Percentiles rank a stretch among this genome's conserved stretches.
phyloP scores from a whole-genome alignment of 192 early-diverging fungal species.

The Entophlyctis helioformis region DNA sequence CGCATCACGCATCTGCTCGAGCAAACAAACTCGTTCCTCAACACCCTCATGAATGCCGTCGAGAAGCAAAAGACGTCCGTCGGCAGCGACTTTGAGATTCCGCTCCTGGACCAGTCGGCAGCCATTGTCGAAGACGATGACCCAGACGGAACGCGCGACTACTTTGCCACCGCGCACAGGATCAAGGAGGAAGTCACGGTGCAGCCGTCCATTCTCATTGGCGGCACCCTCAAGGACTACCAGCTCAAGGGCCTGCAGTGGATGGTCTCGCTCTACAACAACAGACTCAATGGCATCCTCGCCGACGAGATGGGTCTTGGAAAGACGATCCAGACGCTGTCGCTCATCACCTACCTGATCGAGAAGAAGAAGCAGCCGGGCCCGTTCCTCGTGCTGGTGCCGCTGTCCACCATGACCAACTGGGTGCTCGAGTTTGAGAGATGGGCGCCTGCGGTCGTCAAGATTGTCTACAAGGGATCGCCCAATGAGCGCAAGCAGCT shows the following conservation, averaged over 20 bases:
- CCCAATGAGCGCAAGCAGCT: slow-evolving; percentile 62
- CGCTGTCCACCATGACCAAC: slow-evolving; percentile 91
- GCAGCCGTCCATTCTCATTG: slow-evolving; percentile 76
- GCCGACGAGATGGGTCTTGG: slow-evolving; percentile 88
- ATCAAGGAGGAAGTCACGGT: slow-evolving; percentile 67
- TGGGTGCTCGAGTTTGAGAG: slow-evolving; percentile 96
- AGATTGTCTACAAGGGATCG: slow-evolving; percentile 87
- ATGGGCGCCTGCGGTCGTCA: slow-evolving; percentile 85
- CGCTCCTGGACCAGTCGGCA: slow-evolving; percentile 20
- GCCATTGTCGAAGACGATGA: slow-evolving; percentile 26
- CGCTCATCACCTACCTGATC: slow-evolving; percentile 89
- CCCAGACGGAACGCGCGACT: too few species aligned
- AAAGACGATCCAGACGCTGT: slow-evolving; percentile 86
- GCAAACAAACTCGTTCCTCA: slow-evolving; percentile 82
- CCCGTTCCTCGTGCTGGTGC: slow-evolving; percentile 93
- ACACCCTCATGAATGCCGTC: slow-evolving; percentile 74
- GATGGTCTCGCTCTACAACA: slow-evolving; percentile 99
- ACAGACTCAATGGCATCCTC: slow-evolving; percentile 92
- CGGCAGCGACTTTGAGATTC: slow-evolving; percentile 40
- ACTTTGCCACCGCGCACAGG: slow-evolving; percentile 81
- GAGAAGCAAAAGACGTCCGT: slow-evolving; percentile 55
- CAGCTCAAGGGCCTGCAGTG: slow-evolving; percentile 95
- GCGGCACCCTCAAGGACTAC: slow-evolving; percentile 92
- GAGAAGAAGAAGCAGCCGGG: slow-evolving; percentile 89
- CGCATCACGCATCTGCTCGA: slow-evolving; percentile 83